A percentile compares a stretch with the other conserved stretches of the same genome.
Conservation (phyloP, 2,329 filamentous ascomycete genomes). For the Cercospora beticola region DNA sequence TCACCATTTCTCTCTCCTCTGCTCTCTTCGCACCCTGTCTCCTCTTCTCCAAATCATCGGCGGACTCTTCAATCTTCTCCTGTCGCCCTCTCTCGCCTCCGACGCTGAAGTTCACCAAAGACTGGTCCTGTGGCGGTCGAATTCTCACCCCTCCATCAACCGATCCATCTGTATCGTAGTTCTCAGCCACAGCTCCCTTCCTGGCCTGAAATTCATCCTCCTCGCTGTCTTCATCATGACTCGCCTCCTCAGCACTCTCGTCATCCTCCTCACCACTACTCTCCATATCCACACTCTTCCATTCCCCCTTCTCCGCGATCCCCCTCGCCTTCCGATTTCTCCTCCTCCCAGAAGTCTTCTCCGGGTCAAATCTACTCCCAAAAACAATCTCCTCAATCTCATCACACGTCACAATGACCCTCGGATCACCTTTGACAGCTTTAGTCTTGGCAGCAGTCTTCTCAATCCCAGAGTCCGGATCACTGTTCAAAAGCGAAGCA, state of each 20-base stretch:
- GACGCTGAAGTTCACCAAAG: constrained; percentile 58
- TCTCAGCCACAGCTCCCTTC: too few relatives aligned
- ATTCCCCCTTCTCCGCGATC: constrained; percentile 41
- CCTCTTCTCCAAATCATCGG: constrained; percentile 52
- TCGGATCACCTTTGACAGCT: constrained; percentile 51
- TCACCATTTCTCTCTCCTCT: constrained; percentile 58
- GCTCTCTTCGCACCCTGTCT: constrained; percentile 51
- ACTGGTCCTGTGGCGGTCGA: constrained; percentile 45
- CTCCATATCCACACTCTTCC: constrained; percentile 49
- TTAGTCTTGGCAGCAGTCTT: constrained; percentile 36
- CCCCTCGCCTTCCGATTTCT: constrained; percentile 49
- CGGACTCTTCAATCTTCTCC: constrained; percentile 54
- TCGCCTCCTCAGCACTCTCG: too few relatives aligned
- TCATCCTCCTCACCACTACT: constrained; percentile 9
- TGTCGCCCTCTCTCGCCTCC: constrained; percentile 56
- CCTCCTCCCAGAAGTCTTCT: constrained; percentile 47
- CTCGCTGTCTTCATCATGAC: too few relatives aligned
- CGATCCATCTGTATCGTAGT: constrained; percentile 15
- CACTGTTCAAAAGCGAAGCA: constrained; percentile 42
- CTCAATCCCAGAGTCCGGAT: constrained; percentile 37
- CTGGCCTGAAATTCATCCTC: too few relatives aligned
- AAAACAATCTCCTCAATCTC: constrained; percentile 55
- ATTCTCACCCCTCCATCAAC: constrained; percentile 25
- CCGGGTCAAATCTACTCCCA: constrained; percentile 46
- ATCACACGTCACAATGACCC: constrained; percentile 52